Percentiles rank a stretch among this genome's conserved stretches.
Conservation (phyloP, 768 basidiomycete genomes). For the Lentinus brumalis region DNA sequence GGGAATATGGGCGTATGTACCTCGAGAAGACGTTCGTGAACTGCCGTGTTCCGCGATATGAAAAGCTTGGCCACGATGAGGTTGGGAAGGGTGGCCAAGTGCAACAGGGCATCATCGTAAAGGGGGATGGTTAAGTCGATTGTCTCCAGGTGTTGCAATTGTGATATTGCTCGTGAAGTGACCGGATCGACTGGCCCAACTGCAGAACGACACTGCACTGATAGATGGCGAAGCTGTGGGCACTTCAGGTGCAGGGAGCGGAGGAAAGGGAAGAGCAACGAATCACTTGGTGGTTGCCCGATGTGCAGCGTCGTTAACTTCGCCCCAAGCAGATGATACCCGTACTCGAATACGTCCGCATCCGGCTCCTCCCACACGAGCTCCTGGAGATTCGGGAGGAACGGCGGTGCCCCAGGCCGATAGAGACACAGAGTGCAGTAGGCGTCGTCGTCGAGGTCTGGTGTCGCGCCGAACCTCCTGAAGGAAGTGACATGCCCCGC, state of each 20-base stretch:
- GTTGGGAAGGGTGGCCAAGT: conserved; percentile 5
- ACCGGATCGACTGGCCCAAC: conserved; percentile 13
- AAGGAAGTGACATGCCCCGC: conserved; percentile 13
- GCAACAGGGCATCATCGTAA: conserved; percentile 9
- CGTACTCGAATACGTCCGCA: conserved; percentile 22
- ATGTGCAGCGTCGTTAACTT: conserved; percentile 19
- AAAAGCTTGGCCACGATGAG: conserved; percentile 16
- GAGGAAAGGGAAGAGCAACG: conserved; percentile 15
- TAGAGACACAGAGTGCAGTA: conserved; percentile 18
- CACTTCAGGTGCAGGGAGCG: conserved; percentile 10
- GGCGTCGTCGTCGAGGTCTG: conserved; percentile 18
- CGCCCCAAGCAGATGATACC: conserved; percentile 10
- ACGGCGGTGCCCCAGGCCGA: conserved; percentile 3
- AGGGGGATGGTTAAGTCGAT: conserved; percentile 13
- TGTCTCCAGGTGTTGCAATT: conserved; percentile 12
- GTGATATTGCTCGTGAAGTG: conserved; percentile 7
- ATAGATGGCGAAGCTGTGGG: conserved; percentile 10
- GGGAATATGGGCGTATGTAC: conserved; percentile 5
- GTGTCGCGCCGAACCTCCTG: conserved; percentile 12
- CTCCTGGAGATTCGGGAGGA: conserved; percentile 15
- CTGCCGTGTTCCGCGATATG: not conserved
- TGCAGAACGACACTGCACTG: conserved; percentile 15
- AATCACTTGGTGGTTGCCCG: conserved; percentile 18
- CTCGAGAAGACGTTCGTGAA: conserved; percentile 7
- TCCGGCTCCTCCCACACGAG: conserved; percentile 21